Evolutionary conservation across 768 basidiomycete species (phyloP).

Genomic region (Boletus eberwhitei): DNA sequence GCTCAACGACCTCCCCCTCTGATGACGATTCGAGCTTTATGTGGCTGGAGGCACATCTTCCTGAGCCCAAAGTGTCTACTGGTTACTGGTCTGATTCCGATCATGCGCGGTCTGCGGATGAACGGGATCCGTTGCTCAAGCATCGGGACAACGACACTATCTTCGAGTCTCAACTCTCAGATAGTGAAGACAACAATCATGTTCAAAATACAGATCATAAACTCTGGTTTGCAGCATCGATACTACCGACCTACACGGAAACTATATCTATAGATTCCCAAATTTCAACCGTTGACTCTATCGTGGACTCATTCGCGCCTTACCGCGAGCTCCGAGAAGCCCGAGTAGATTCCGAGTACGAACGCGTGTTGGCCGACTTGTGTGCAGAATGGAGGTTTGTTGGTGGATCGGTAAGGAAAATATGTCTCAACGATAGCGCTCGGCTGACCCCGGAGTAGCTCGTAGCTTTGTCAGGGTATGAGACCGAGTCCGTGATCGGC

Average conservation of each 20-base stretch:
- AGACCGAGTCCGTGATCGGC: background rate
- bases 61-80: constrained; percentile 9
- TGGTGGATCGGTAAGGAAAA: constrained; percentile 51
- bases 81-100: constrained; percentile 28
- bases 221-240: constrained; percentile 35
- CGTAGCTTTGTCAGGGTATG: constrained; percentile 57
- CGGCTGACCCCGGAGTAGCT: constrained; percentile 37
- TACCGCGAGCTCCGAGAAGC: constrained; percentile 51
- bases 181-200: constrained; percentile 5
- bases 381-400: constrained; percentile 63
- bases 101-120: constrained; percentile 14
- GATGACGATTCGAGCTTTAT: constrained; percentile 3
- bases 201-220: constrained; percentile 3
- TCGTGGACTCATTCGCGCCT: constrained; percentile 50
- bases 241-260: constrained; percentile 46
- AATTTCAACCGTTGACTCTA: constrained; percentile 31
- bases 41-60: constrained; percentile 11
- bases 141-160: constrained; percentile 4
- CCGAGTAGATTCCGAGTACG: constrained; percentile 43
- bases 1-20: constrained; percentile 10
- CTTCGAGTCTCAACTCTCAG: constrained; percentile 22
- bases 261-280: constrained; percentile 30
- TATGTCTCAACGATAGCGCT: background rate
- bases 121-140: constrained; percentile 17
- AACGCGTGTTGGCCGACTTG: constrained; percentile 45